Conservation (phyloP, 2,329 filamentous ascomycete genomes). For the Diaporthe capsici region DNA sequence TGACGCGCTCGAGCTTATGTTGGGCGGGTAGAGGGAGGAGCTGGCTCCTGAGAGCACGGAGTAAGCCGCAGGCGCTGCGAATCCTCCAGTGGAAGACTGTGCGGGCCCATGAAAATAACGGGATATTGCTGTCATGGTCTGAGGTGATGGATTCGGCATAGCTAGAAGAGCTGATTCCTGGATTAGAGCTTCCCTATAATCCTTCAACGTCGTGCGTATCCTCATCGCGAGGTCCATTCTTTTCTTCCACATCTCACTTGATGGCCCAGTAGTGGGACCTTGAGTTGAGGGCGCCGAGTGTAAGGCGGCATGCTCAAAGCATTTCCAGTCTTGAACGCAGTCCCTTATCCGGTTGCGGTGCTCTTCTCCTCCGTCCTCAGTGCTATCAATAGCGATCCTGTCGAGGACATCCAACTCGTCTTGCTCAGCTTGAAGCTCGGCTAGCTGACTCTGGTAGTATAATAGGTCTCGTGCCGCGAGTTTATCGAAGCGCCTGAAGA, state of each 20-base stretch:
- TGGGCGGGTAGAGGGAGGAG: constrained; percentile 5
- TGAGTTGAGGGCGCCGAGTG: not conserved
- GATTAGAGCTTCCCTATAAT: not conserved
- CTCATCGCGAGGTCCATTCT: constrained; percentile 1
- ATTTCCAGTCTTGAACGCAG: constrained; percentile 7
- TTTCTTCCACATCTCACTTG: not conserved
- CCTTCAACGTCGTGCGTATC: not conserved
- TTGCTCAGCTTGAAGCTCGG: not conserved
- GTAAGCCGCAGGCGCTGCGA: not conserved
- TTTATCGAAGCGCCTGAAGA: not conserved
- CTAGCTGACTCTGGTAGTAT: not conserved
- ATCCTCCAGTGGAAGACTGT: not conserved
- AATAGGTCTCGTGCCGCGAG: not conserved
- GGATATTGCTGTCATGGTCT: constrained; percentile 9
- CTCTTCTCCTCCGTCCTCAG: not conserved
- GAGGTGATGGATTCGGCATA: not conserved
- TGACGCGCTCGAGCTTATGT: not conserved
- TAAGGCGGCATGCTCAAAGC: not conserved
- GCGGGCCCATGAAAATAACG: not conserved
- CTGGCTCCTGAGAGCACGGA: not conserved
- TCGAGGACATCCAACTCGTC: not conserved
- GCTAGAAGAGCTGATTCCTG: not conserved
- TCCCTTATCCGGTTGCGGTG: not conserved
- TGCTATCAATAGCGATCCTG: not conserved
- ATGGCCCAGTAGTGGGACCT: not conserved